Percentiles rank a stretch among this genome's conserved stretches.
phyloP scores from a whole-genome alignment of 176 grass and related monocot species.

The Thalia dealbata region DNA sequence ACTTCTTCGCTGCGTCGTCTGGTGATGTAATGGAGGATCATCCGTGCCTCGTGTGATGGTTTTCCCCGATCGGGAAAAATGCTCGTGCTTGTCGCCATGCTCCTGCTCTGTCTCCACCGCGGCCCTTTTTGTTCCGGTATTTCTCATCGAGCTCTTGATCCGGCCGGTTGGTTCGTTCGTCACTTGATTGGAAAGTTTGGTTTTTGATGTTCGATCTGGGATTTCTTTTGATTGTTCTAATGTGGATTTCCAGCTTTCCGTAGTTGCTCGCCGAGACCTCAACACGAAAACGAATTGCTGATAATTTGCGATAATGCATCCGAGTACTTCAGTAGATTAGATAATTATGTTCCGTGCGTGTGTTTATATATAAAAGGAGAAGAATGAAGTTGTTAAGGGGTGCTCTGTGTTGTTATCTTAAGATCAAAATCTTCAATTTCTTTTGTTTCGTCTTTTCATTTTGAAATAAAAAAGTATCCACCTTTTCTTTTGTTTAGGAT shows the following conservation, averaged over 20 bases:
- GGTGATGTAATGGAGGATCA: conserved; percentile 14
- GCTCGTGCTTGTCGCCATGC: conserved; percentile 7
- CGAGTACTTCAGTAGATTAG: neutral
- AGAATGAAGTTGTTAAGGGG: neutral
- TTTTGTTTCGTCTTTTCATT: neutral
- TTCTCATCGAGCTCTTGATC: neutral
- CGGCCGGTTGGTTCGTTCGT: neutral
- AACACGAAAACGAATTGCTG: neutral
- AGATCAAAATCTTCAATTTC: neutral
- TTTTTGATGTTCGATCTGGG: neutral
- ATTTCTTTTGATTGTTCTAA: neutral
- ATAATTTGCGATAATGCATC: neutral
- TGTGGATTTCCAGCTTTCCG: neutral
- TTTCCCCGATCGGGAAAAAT: conserved; percentile 14
- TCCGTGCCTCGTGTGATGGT: conserved; percentile 19
- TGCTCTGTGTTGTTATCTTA: neutral
- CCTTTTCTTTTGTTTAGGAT: neutral
- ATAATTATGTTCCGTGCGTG: neutral
- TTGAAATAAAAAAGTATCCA: neutral
- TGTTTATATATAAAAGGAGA: neutral
- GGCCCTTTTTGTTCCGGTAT: conserved; percentile 32
- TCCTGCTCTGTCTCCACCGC: conserved; percentile 5
- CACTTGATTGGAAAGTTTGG: neutral
- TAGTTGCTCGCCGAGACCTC: neutral
- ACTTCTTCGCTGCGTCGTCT: neutral